These are phyloP conservation scores for Phytopythium helicoides DNA, from an alignment of 352 stramenopile species.

Conservation along the genomic window DNA sequence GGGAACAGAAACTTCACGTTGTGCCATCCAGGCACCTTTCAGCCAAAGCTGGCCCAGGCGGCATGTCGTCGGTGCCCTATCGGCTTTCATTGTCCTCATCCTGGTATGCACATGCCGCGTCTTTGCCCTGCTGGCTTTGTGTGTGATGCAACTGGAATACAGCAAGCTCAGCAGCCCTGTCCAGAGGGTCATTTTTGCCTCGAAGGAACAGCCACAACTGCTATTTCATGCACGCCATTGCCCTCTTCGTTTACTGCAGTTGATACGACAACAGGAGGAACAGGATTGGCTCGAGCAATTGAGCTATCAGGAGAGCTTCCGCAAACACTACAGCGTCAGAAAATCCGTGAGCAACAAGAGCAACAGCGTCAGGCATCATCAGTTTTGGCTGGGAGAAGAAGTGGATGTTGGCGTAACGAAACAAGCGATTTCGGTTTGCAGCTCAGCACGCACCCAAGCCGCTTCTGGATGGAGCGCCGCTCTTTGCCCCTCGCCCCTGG, in stretches of 20 bases:
- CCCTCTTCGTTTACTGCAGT: background rate
- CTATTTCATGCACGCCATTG: slow-evolving; percentile 77
- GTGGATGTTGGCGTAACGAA: slow-evolving; percentile 94
- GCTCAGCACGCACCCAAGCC: slow-evolving; percentile 68
- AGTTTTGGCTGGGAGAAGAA: slow-evolving; percentile 68
- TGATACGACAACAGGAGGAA: slow-evolving; percentile 20
- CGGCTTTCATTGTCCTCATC: slow-evolving; percentile 93
- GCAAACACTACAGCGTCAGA: slow-evolving; percentile 41
- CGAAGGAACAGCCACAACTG: slow-evolving; percentile 93
- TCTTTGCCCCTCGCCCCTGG: slow-evolving; percentile 82
- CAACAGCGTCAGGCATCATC: slow-evolving; percentile 7
- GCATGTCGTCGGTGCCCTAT: slow-evolving; percentile 93
- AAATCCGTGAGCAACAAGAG: slow-evolving; percentile 5
- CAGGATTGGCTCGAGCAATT: slow-evolving; percentile 37
- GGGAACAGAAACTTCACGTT: slow-evolving; percentile 92
- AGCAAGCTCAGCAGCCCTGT: slow-evolving; percentile 91
- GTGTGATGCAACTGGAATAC: slow-evolving; percentile 94
- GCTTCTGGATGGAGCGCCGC: slow-evolving; percentile 94
- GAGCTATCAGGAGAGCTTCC: slow-evolving; percentile 29
- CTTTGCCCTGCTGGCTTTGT: slow-evolving; percentile 94
- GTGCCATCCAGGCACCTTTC: slow-evolving; percentile 94
- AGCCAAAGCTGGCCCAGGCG: slow-evolving; percentile 70
- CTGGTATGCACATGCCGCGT: slow-evolving; percentile 90
- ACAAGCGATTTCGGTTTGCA: slow-evolving; percentile 95
- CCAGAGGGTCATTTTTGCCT: slow-evolving; percentile 95